Conservation (phyloP, 345 rosid species). For the Tarenaya hassleriana region DNA sequence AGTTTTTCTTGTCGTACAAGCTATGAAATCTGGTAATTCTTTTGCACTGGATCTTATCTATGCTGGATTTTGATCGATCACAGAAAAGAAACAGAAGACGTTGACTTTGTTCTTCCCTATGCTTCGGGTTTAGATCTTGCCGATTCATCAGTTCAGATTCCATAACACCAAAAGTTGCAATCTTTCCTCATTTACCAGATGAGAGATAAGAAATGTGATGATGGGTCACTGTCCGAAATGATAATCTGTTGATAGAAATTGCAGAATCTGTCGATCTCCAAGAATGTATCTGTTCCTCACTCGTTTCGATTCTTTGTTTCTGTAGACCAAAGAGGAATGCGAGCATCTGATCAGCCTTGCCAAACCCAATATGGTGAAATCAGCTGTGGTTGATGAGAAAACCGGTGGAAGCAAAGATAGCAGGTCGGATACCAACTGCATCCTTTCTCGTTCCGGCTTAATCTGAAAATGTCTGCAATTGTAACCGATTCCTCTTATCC, state of each 20-base stretch:
- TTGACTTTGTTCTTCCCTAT: background rate
- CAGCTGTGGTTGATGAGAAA: constrained; percentile 58
- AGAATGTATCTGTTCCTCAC: constrained; percentile 2
- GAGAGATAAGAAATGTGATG: no score
- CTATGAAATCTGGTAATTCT: background rate
- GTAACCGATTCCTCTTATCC: background rate
- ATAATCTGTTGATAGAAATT: background rate
- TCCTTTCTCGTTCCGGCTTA: background rate
- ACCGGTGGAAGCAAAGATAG: constrained; percentile 78
- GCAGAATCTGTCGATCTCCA: background rate
- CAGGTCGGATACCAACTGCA: constrained; percentile 35
- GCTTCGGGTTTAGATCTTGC: background rate
- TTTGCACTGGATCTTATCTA: background rate
- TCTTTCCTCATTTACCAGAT: no score
- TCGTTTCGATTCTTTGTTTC: no score
- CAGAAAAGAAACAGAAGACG: background rate
- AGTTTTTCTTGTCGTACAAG: no score
- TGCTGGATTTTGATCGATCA: background rate
- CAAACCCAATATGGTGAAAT: constrained; percentile 68
- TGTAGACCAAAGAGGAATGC: constrained; percentile 64
- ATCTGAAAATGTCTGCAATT: no score
- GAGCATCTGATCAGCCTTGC: constrained; percentile 67
- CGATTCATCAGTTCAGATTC: no score
- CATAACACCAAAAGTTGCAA: no score
- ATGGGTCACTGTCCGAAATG: background rate